phyloP scores from a whole-genome alignment of 1,139 yeast species.

The Protomyces arabidopsidicola region DNA sequence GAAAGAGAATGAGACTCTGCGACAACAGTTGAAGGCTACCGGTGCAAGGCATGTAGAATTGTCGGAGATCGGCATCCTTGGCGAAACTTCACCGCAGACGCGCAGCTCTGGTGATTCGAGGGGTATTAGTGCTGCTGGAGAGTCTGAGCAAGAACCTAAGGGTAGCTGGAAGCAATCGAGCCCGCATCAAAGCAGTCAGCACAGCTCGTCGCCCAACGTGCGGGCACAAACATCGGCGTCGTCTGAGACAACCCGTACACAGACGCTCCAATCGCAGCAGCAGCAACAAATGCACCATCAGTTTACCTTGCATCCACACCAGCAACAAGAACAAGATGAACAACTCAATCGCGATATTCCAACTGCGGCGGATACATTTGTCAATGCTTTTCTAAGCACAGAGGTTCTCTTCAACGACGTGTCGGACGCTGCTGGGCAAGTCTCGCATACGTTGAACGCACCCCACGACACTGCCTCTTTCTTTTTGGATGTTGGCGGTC shows the following conservation, averaged over 20 bases:
- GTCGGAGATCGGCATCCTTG: not conserved
- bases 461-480: not conserved
- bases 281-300: too few species aligned
- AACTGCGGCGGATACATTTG: not conserved
- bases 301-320: too few species aligned
- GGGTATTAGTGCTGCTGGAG: too few species aligned
- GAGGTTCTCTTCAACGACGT: not conserved
- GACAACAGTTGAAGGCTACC: slow-evolving; percentile 15
- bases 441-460: not conserved
- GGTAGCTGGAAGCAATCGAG: too few species aligned
- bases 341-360: not conserved
- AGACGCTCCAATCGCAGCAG: not conserved
- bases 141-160: too few species aligned
- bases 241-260: not conserved
- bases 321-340: too few species aligned
- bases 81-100: too few species aligned
- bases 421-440: not conserved
- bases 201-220: not conserved
- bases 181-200: not conserved
- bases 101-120: too few species aligned
- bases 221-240: not conserved
- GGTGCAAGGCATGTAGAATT: not conserved
- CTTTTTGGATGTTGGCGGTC: not conserved
- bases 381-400: not conserved
- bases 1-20: slow-evolving; percentile 30